These are phyloP conservation scores for Eucalyptus tenuipes DNA, from an alignment of 345 rosid species.

Conservation along the genomic window DNA sequence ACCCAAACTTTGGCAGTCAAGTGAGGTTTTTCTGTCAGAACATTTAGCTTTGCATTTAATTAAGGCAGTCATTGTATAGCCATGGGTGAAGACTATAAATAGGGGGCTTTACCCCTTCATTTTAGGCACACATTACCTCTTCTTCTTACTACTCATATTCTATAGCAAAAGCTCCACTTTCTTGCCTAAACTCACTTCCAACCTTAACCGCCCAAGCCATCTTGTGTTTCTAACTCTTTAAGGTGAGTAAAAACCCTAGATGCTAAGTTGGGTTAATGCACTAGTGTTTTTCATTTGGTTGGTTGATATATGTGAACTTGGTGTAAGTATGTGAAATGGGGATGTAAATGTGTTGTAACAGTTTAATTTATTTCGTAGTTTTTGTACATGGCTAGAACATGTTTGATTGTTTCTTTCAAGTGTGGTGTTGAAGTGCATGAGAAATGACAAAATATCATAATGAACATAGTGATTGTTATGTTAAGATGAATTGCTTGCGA, in stretches of 20 bases:
- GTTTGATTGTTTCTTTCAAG: not conserved
- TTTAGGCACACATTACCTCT: not conserved
- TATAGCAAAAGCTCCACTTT: not conserved
- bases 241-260: not conserved
- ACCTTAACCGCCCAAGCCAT: not conserved
- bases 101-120: not conserved
- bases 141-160: not conserved
- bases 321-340: not conserved
- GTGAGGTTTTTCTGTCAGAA: rapidly evolving
- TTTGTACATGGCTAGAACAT: not conserved
- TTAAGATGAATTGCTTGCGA: not conserved
- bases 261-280: not conserved
- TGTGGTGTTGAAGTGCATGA: not conserved
- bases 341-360: no score
- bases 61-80: not conserved
- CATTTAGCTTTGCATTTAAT: not conserved
- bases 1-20: not conserved
- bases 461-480: not conserved
- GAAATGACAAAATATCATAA: no score
- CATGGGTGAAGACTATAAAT: not conserved
- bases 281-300: not conserved
- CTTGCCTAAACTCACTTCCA: not conserved
- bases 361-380: no score
- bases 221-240: not conserved
- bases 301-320: not conserved